Evolutionary conservation across 2,329 filamentous ascomycete genomes (phyloP), one percentile per base, ranked within the genome.

Genomic region (Beauveria bassiana): DNA sequence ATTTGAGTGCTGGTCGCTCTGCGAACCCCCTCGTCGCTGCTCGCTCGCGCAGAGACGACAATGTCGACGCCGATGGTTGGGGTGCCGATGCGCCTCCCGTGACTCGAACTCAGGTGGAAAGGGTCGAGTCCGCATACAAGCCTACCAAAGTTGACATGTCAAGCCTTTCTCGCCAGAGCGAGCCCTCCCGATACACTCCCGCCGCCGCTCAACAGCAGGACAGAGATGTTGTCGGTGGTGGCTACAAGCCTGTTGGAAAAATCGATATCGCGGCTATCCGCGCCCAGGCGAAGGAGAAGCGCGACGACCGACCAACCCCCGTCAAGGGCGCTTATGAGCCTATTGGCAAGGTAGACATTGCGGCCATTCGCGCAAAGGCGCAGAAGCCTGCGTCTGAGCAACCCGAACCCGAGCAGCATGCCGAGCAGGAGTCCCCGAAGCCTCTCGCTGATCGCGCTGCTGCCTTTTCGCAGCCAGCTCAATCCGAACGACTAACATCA

Each of bases 241-340:
- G 83, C 18, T 99, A 99, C 74, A 91, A 97, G 73, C 95, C 95
- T 22, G 79, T 99, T 68, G 95, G 95, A 61, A 98, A 97, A 77
- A 90, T 99, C n/a, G 93, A 99, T 70, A 98, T 99, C 75, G 89
- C 89, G 26, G 93, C 91, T 43, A 89, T 99, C 67, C 86, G 95
- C 65, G 87, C 81, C 72, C 91, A 83, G 78, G 92, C 76, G 70
- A 87, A 80, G 79, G 87, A 79, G 68, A 80, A 73, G 74, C 82
- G 82, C 51, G 91, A 97, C 70, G 89, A 96, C 67, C 83, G 92
- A 61, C 95, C 95, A 3, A 84, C 88, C 1, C 84, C 86, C 5
- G 90, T 98, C 22, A 98, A 96, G 76, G 95, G 95, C 47, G 85
- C 93, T 26, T 99, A 99, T 71, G 90, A 98, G 74, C 95, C 95